A percentile compares a stretch with the other conserved stretches of the same genome.
Evolutionary conservation across 805 yeast species (phyloP).

Genomic region (Candida ascalaphidarum): DNA sequence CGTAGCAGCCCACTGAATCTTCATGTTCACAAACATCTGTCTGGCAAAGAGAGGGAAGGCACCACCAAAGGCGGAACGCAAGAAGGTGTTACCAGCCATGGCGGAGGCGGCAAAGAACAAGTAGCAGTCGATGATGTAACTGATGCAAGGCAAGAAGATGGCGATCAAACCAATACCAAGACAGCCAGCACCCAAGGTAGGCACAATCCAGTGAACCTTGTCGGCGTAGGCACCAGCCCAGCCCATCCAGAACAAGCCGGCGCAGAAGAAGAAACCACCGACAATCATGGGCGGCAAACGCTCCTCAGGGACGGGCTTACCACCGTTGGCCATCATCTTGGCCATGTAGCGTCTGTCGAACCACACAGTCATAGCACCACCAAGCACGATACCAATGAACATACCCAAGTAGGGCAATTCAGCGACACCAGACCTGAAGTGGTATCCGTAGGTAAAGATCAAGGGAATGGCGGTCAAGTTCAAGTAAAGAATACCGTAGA

Average conservation of each 20-base stretch:
- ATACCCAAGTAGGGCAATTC: conserved; percentile 25
- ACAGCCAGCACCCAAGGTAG: conserved; percentile 37
- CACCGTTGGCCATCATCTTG: conserved; percentile 37
- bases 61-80: conserved; percentile 52
- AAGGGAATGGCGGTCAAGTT: conserved; percentile 36
- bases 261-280: conserved; percentile 64
- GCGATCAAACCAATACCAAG: conserved; percentile 41
- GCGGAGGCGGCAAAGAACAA: conserved; percentile 54
- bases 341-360: conserved; percentile 24
- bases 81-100: conserved; percentile 54
- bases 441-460: conserved; percentile 34
- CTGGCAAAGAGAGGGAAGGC: conserved; percentile 53
- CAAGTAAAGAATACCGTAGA: conserved; percentile 39
- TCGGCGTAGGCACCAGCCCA: conserved; percentile 79
- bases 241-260: conserved; percentile 78
- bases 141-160: conserved; percentile 51
- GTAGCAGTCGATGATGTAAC: conserved; percentile 55
- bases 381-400: conserved; percentile 27
- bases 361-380: conserved; percentile 15
- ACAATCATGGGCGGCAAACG: conserved; percentile 70
- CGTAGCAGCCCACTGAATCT: conserved; percentile 48
- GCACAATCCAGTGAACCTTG: conserved; percentile 70
- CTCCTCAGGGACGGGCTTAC: conserved; percentile 66
- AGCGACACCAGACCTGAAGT: conserved; percentile 12
- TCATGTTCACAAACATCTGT: conserved; percentile 42